phyloP scores from a whole-genome alignment of 108 stramenopile genomes.

The Discostella pseudostelligera region DNA sequence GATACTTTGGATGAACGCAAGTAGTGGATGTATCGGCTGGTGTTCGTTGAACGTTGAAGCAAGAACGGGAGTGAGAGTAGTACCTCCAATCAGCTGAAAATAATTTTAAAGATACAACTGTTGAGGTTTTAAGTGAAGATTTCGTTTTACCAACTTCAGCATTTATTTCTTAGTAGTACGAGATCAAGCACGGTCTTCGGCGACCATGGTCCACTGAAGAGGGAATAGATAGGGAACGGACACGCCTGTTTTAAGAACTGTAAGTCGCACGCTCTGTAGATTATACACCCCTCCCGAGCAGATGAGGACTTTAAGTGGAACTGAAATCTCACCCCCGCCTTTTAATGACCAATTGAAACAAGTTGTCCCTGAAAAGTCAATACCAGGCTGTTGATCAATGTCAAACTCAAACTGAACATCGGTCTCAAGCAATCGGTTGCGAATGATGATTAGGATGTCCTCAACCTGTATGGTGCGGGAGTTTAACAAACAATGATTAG shows the following conservation, averaged over 20 bases:
- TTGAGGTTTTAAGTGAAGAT: too few relatives aligned
- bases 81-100: too few relatives aligned
- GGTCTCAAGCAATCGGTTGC: constrained; percentile 59
- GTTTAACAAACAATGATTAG: too few relatives aligned
- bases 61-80: too few relatives aligned
- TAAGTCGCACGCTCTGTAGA: constrained; percentile 58
- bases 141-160: too few relatives aligned
- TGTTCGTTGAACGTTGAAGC: too few relatives aligned
- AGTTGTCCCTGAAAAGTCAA: constrained; percentile 66
- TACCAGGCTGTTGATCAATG: constrained; percentile 43
- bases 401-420: constrained; percentile 62
- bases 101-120: too few relatives aligned
- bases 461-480: constrained; percentile 23
- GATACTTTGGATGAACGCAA: too few relatives aligned
- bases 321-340: constrained; percentile 54
- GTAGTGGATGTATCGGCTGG: too few relatives aligned
- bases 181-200: constrained; percentile 25
- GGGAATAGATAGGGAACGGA: constrained; percentile 50
- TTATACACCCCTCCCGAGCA: constrained; percentile 63
- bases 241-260: constrained; percentile 19
- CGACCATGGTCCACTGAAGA: constrained; percentile 52
- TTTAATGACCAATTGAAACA: constrained; percentile 40
- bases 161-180: too few relatives aligned
- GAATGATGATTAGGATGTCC: constrained; percentile 54
- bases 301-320: constrained; percentile 66